These are phyloP conservation scores for Fusarium anthophilum DNA, from an alignment of 2,329 filamentous ascomycete species.

Conservation along the genomic window DNA sequence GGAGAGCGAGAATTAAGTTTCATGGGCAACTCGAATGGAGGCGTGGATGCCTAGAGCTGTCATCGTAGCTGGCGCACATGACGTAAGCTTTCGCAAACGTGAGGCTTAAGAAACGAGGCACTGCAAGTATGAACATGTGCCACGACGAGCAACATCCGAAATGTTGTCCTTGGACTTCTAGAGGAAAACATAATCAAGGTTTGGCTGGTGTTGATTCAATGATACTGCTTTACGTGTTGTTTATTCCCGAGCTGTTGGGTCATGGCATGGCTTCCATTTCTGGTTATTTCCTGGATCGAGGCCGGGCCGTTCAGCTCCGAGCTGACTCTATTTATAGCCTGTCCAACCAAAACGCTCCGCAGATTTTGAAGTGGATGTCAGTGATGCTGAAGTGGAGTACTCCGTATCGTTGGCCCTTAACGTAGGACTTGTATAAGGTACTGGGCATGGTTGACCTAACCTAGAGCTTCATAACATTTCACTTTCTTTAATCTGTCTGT, in stretches of 20 bases:
- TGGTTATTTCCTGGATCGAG: not conserved
- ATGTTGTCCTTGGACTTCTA: not conserved
- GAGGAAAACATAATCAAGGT: not conserved
- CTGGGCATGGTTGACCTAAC: not conserved
- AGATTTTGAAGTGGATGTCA: not conserved
- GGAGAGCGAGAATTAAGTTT: not conserved
- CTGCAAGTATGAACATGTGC: too few species aligned
- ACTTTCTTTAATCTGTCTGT: too few species aligned
- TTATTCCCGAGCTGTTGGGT: not conserved
- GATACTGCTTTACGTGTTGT: not conserved
- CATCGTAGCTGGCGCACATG: not conserved
- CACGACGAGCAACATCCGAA: too few species aligned
- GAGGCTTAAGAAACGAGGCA: not conserved
- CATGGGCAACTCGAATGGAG: not conserved
- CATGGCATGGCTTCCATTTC: not conserved
- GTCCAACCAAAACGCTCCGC: accelerated
- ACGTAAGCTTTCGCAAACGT: not conserved
- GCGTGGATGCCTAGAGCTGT: not conserved
- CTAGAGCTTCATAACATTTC: not conserved
- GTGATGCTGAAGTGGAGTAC: not conserved
- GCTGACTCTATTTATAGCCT: not conserved
- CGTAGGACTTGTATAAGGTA: too few species aligned
- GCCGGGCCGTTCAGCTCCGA: not conserved
- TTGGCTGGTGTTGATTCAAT: not conserved
- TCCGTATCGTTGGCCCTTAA: too few species aligned